Base-by-base conservation (phyloP, 2,329 filamentous ascomycete species). In the Curvularia spicifera region DNA sequence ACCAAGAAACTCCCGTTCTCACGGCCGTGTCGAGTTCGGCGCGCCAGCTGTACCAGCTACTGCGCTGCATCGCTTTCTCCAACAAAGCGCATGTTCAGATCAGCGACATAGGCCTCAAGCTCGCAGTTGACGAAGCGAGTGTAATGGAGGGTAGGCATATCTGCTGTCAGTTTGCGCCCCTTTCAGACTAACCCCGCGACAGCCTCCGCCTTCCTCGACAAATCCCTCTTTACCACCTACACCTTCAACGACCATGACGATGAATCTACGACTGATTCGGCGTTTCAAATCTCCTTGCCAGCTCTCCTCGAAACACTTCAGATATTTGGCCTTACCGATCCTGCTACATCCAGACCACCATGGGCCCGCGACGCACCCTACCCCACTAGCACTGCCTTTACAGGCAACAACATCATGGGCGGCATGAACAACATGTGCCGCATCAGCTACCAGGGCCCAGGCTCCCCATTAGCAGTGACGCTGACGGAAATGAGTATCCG, bases 241-340 rank as follows among this genome's bases (percentile, higher is more conserved):
- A 86, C 82, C 20, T 90, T 92, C 75, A 88, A 57, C 37, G 71
- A 76, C 22, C 73, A 77, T 42, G 76, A 82, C 24, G 68, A 78
- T 6, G 20, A 49, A 37, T 37, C 42, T 10, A 60, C 74, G 8
- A 61, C 74, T 18, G 83, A 86, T 29, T 88, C 91, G 7, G 86
- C 85, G 51, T 99, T 99, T 73, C 89, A 96, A 73, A 89, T 98
- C 64, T 95, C 93, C 1, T 85, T 99, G 8, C 84, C 89, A 4
- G 91, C 94, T 18, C 85, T 99, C 3, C 86, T 99, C 52, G 95
- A 98, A 79, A 96, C 94, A 0, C 84, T 99, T 7, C 94, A 97
- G 71, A 98, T 99, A 49, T 96, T 99, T 71, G 92, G 92, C 49
- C 86, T 93, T 48, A 80, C 78, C 22, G 80, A 81, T 57, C 78